phyloP scores from a whole-genome alignment of 495 filamentous ascomycete genomes.

The Sabuloglossum arenarium region DNA sequence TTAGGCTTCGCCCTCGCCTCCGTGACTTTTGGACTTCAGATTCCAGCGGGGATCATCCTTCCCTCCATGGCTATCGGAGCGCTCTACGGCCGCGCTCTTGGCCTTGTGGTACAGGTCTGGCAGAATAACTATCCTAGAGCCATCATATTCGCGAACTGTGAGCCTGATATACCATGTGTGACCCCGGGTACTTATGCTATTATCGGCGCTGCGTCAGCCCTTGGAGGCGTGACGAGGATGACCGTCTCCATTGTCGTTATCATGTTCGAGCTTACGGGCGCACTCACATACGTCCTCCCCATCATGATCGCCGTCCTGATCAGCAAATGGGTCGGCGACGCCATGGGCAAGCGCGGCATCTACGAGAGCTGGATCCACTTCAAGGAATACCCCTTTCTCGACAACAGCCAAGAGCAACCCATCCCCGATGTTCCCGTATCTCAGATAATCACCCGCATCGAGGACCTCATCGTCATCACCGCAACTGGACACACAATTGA shows the following conservation, averaged over 20 bases:
- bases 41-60: slow-evolving; percentile 89
- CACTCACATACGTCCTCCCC: slow-evolving; percentile 86
- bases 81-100: slow-evolving; percentile 75
- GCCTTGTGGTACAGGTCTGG: slow-evolving; percentile 77
- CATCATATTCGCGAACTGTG: slow-evolving; percentile 59
- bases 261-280: slow-evolving; percentile 96
- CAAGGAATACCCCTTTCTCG: slow-evolving; percentile 89
- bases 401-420: slow-evolving; percentile 68
- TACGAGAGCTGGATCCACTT: slow-evolving; percentile 97
- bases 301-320: slow-evolving; percentile 99
- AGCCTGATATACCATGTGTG: slow-evolving; percentile 75
- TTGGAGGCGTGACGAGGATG: slow-evolving; percentile 95
- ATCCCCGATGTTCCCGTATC: slow-evolving; percentile 66
- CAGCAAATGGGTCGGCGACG: slow-evolving; percentile 95
- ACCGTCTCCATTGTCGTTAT: slow-evolving; percentile 94
- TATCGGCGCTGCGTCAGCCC: slow-evolving; percentile 85
- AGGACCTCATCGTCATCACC: slow-evolving; percentile 75
- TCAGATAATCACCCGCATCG: slow-evolving; percentile 78
- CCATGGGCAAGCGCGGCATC: slow-evolving; percentile 82
- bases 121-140: slow-evolving; percentile 56
- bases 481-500: slow-evolving; percentile 74
- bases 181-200: slow-evolving; percentile 93
- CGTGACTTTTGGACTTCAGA: slow-evolving; percentile 87
- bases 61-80: slow-evolving; percentile 96
- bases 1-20: slow-evolving; percentile 73